These are phyloP conservation scores for Alopecurus myosuroides DNA, from an alignment of 176 grass and related monocot species.

Conservation along the genomic window DNA sequence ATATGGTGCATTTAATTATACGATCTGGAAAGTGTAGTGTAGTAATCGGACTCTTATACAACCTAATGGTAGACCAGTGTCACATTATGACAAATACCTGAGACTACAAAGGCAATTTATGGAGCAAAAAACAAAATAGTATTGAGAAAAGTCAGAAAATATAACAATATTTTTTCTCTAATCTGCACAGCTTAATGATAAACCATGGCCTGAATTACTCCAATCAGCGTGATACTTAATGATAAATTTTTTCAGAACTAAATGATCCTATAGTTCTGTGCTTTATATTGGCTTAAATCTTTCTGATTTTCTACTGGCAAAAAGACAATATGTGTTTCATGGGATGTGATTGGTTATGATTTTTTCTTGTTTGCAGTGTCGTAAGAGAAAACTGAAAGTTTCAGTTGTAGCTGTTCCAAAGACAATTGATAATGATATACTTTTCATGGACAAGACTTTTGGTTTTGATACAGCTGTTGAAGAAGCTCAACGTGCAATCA, in stretches of 20 bases:
- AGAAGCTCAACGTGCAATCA: constrained; percentile 91
- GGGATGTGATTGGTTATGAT: constrained; percentile 1
- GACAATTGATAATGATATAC: constrained; percentile 99
- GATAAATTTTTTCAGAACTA: neutral
- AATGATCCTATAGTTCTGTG: neutral
- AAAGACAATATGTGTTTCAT: neutral
- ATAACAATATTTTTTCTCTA: neutral
- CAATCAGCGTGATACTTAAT: neutral
- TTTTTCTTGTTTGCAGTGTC: constrained; percentile 58
- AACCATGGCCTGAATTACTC: neutral
- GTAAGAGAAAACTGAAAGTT: constrained; percentile 92
- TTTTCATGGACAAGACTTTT: constrained; percentile 97
- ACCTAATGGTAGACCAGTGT: neutral
- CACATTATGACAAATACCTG: neutral
- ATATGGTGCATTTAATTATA: constrained; percentile 14
- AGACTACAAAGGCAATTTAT: neutral
- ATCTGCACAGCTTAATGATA: neutral
- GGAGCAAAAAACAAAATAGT: neutral
- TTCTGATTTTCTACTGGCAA: neutral
- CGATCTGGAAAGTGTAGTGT: neutral
- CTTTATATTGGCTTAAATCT: neutral
- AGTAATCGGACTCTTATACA: neutral
- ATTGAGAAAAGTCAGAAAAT: neutral
- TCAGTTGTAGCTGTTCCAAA: constrained; percentile 88
- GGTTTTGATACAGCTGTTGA: constrained; percentile 98